A percentile compares a stretch with the other conserved stretches of the same genome.
phyloP scores from a whole-genome alignment of 2,329 filamentous ascomycete genomes.

The Colletotrichum aenigma region DNA sequence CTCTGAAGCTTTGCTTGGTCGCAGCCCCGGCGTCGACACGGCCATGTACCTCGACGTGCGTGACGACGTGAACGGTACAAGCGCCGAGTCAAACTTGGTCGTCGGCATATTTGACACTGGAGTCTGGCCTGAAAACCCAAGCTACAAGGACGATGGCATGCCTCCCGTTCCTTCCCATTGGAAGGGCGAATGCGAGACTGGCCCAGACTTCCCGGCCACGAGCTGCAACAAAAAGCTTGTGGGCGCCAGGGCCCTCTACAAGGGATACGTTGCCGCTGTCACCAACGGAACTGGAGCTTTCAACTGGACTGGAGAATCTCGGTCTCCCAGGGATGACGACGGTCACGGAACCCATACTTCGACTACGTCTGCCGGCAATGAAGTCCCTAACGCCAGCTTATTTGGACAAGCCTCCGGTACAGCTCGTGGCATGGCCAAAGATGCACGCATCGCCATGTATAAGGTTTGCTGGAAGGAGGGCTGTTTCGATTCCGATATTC shows the following conservation, averaged over 20 bases:
- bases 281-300: not conserved
- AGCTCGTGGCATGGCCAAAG: not conserved
- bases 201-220: not conserved
- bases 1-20: not conserved
- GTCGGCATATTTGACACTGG: constrained; percentile 16
- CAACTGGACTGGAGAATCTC: not conserved
- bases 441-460: constrained; percentile 1
- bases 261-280: not conserved
- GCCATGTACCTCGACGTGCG: not conserved
- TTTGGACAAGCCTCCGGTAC: constrained; percentile 7
- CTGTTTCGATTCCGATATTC: not conserved
- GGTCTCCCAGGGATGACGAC: not conserved
- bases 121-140: constrained; percentile 17
- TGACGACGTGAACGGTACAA: not conserved
- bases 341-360: constrained; percentile 9
- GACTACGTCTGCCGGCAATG: not conserved
- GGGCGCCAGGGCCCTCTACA: constrained; percentile 11
- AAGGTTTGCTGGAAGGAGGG: not conserved
- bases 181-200: constrained; percentile 13
- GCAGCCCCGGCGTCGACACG: not conserved
- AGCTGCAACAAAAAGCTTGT: constrained; percentile 20
- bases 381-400: not conserved
- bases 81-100: constrained; percentile 4
- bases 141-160: constrained; percentile 9
- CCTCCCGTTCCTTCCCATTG: constrained; percentile 5